Evolutionary conservation across 805 yeast species (phyloP).

Genomic region (Ogataea degrootiae): DNA sequence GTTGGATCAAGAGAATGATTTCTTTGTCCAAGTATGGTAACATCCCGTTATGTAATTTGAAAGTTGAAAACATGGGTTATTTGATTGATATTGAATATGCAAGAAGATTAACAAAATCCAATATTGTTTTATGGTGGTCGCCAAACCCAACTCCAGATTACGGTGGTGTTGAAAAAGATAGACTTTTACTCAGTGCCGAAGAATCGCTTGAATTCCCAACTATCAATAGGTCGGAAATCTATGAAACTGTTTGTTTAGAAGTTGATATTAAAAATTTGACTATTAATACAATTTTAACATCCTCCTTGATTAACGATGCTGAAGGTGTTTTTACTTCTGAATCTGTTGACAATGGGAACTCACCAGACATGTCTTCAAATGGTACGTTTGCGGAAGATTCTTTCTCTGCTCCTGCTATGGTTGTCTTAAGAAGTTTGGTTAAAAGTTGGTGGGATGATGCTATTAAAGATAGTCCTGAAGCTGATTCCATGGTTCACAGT

Average conservation of each 20-base stretch:
- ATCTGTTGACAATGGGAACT: slow-evolving; percentile 22
- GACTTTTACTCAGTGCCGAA: slow-evolving; percentile 37
- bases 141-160: slow-evolving; percentile 72
- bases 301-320: slow-evolving; percentile 78
- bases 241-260: slow-evolving; percentile 74
- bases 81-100: slow-evolving; percentile 87
- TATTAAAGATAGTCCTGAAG: slow-evolving; percentile 55
- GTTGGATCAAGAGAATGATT: slow-evolving; percentile 65
- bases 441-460: slow-evolving; percentile 96
- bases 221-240: slow-evolving; percentile 73
- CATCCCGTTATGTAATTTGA: slow-evolving; percentile 82
- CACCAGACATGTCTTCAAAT: slow-evolving; percentile 12
- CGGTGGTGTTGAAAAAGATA: slow-evolving; percentile 75
- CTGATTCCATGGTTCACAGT: slow-evolving; percentile 77
- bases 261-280: slow-evolving; percentile 73
- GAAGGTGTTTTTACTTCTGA: slow-evolving; percentile 80
- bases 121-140: slow-evolving; percentile 93
- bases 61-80: slow-evolving; percentile 69
- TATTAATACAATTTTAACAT: slow-evolving; percentile 80
- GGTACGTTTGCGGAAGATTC: slow-evolving; percentile 71
- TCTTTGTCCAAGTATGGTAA: slow-evolving; percentile 66
- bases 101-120: slow-evolving; percentile 57
- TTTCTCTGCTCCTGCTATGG: slow-evolving; percentile 70
- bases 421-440: slow-evolving; percentile 66
- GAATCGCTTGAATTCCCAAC: slow-evolving; percentile 62